These are phyloP conservation scores for Sporisorium scitamineum DNA, from an alignment of 1,284 basidiomycete species.

Conservation along the genomic window DNA sequence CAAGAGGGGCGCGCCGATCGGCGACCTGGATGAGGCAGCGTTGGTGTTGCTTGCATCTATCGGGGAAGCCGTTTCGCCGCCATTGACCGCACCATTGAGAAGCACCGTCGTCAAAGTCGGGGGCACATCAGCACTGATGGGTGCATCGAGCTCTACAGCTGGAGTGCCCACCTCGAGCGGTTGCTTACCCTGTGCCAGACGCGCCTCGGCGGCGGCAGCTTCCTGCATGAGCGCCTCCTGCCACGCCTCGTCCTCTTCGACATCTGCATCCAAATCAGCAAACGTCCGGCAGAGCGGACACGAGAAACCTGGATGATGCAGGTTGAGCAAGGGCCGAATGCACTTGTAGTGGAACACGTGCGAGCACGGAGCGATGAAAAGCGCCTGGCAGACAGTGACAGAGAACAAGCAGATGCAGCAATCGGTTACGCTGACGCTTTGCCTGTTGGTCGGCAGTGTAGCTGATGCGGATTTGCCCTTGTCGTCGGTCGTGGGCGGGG, in stretches of 20 bases:
- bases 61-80: neutral
- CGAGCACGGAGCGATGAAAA: slow-evolving; percentile 88
- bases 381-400: slow-evolving; percentile 92
- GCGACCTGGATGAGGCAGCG: neutral
- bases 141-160: slow-evolving; percentile 44
- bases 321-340: slow-evolving; percentile 86
- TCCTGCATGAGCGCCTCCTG: slow-evolving; percentile 59
- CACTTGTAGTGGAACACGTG: slow-evolving; percentile 99
- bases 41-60: neutral
- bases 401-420: slow-evolving; percentile 77
- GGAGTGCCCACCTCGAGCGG: slow-evolving; percentile 50
- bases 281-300: slow-evolving; percentile 88
- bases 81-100: slow-evolving; percentile 6
- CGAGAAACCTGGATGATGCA: slow-evolving; percentile 90
- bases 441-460: slow-evolving; percentile 51
- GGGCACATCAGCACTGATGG: slow-evolving; percentile 23
- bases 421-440: slow-evolving; percentile 63
- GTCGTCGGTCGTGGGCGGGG: slow-evolving; percentile 22
- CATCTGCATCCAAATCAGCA: slow-evolving; percentile 94
- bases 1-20: slow-evolving; percentile 8
- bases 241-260: slow-evolving; percentile 74
- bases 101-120: slow-evolving; percentile 18
- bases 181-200: slow-evolving; percentile 39
- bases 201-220: slow-evolving; percentile 41
- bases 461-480: slow-evolving; percentile 27